A percentile compares a stretch with the other conserved stretches of the same genome.
Conservation (phyloP, 768 basidiomycete species). For the Heimioporus sp. region DNA sequence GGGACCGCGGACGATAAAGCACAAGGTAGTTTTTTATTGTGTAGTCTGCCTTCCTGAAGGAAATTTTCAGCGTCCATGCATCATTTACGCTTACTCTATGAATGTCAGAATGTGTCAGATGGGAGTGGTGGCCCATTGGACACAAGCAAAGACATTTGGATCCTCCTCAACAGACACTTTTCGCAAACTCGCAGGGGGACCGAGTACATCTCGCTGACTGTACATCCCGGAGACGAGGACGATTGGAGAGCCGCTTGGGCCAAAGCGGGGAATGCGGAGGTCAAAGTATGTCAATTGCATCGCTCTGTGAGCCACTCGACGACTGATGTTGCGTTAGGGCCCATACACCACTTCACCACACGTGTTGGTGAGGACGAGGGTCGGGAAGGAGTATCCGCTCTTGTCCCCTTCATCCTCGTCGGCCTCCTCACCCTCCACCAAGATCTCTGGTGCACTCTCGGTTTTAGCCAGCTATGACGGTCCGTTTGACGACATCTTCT, state of each 20-base stretch:
- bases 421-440: constrained; percentile 11
- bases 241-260: constrained; percentile 23
- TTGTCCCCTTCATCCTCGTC: background rate
- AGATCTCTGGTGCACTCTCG: constrained; percentile 41
- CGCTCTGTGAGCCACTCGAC: background rate
- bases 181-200: constrained; percentile 52
- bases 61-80: constrained; percentile 36
- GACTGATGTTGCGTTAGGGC: constrained; percentile 29
- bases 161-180: constrained; percentile 79
- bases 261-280: constrained; percentile 31
- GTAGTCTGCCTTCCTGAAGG: background rate
- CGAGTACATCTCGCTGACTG: constrained; percentile 65
- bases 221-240: constrained; percentile 43
- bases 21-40: constrained; percentile 33
- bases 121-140: constrained; percentile 1
- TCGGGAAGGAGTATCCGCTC: constrained; percentile 25
- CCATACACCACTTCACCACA: constrained; percentile 47
- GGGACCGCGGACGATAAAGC: constrained; percentile 35
- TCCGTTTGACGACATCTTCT: constrained; percentile 55
- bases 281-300: constrained; percentile 33
- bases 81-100: constrained; percentile 41
- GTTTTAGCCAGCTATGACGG: constrained; percentile 73
- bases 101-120: constrained; percentile 1
- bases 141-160: constrained; percentile 59
- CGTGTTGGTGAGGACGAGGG: constrained; percentile 30